Base-by-base conservation (phyloP, 2,329 filamentous ascomycete genomes). In the Pyricularia sp. region DNA sequence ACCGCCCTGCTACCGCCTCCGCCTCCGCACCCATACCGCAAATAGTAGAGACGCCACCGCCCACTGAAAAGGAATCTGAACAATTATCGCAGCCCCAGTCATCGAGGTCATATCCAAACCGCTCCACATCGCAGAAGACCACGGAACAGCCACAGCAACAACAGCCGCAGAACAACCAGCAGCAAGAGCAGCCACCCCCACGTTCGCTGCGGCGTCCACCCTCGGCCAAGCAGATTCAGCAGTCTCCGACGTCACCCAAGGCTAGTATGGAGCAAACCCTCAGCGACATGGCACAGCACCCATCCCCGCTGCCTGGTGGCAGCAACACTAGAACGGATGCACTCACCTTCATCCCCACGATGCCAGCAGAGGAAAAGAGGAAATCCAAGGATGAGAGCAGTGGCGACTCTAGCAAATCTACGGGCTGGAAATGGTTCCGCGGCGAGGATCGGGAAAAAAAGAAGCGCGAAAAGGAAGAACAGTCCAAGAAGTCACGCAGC, bases 331-430 rank as follows among this genome's bases (percentile, higher is more conserved):
- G 91, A 64, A 94, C 92, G 0, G 93, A 95, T 77, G 88, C 85
- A 66, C 81, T 96, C 17, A 93, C 92, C 0, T 90, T 93, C 72
- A 93, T 95, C 67, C 92, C 93, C 0, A 94, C 90, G 0, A 81
- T 91, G 64, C 81, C 75, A 68, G 74, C 81, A 2, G 91, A 94
- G 69, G 91, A 94, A 70, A 90, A 91, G 73, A 88, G 86, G 75
- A 85, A 86, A 68, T 84, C 85, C 72, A 84, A 83, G 71, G 73
- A 72, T 30, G 69, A 90, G 91, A 72, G 88, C 90, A 50, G 42
- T n/a, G 42, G 42, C 20, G 72, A 58, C 20, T 88, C 86, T 75
- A 85, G 72, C 83, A 84, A 71, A 85, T 87, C 67, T 85, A 86
- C 67, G 71, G 72, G 42, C 67, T 88, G 72, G 86, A 85, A 74